Evolutionary conservation across 495 filamentous ascomycete species (phyloP).

Genomic region (Aspergillus carlsbadensis): DNA sequence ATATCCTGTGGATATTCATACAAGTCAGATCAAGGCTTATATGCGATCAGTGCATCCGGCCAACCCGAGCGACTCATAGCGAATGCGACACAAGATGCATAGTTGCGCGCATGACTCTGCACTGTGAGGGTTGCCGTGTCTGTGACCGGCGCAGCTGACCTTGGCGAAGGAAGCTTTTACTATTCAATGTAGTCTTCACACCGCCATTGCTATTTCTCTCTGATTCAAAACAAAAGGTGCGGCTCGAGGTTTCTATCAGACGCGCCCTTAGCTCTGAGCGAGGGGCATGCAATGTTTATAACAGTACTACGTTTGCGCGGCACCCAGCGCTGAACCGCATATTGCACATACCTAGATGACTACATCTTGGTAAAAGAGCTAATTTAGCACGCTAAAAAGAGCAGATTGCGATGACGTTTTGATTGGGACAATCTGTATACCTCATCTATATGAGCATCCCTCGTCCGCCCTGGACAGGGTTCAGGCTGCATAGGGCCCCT

Average conservation of each 20-base stretch:
- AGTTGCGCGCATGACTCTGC: conserved; percentile 19
- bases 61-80: not conserved
- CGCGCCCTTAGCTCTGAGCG: not conserved
- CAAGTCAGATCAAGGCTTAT: not conserved
- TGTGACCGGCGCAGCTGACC: conserved; percentile 23
- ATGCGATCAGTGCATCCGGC: not conserved
- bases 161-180: not conserved
- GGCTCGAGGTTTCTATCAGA: not conserved
- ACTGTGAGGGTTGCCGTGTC: not conserved
- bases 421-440: not conserved
- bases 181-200: not conserved
- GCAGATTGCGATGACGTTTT: not conserved
- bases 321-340: too few relatives aligned
- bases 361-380: too few relatives aligned
- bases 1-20: not conserved
- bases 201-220: not conserved
- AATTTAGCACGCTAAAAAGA: not conserved
- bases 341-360: too few relatives aligned
- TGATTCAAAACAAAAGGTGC: not conserved
- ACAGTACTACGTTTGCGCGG: too few relatives aligned
- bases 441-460: too few relatives aligned
- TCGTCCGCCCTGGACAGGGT: too few relatives aligned
- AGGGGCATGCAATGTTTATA: too few relatives aligned
- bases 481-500: too few relatives aligned
- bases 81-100: conserved; percentile 12